Conservation (phyloP, 208 protist genomes). For the Leishmania tarentolae region DNA sequence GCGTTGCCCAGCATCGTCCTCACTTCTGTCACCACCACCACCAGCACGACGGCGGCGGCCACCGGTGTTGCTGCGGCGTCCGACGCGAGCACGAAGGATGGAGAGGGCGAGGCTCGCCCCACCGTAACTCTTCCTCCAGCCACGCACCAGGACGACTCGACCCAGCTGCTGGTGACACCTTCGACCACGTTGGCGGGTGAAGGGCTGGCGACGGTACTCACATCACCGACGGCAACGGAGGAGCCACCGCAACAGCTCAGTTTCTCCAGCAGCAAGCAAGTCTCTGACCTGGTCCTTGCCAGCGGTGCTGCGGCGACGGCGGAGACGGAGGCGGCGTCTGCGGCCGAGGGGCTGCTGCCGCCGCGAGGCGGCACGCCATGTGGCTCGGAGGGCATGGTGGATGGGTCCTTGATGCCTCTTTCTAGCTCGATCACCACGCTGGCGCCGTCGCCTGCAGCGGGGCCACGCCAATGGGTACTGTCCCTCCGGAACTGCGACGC, state of each 20-base stretch:
- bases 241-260: not conserved
- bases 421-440: not conserved
- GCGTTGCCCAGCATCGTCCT: slow-evolving; percentile 23
- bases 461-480: slow-evolving; percentile 40
- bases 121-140: not conserved
- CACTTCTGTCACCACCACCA: slow-evolving; percentile 6
- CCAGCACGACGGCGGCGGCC: not conserved
- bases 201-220: not conserved
- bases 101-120: not conserved
- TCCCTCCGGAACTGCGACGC: slow-evolving; percentile 67
- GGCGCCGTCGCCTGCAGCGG: slow-evolving; percentile 9
- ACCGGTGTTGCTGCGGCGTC: not conserved
- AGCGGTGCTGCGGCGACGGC: slow-evolving; percentile 2
- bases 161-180: not conserved
- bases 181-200: not conserved
- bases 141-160: not conserved
- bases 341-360: not conserved
- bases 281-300: not conserved
- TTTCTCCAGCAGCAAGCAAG: not conserved
- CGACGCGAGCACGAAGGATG: not conserved
- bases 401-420: not conserved
- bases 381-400: not conserved
- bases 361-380: slow-evolving; percentile 5
- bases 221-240: not conserved
- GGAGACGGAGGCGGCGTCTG: not conserved